phyloP scores from a whole-genome alignment of 345 rosid species.

The Aegle marmelos region DNA sequence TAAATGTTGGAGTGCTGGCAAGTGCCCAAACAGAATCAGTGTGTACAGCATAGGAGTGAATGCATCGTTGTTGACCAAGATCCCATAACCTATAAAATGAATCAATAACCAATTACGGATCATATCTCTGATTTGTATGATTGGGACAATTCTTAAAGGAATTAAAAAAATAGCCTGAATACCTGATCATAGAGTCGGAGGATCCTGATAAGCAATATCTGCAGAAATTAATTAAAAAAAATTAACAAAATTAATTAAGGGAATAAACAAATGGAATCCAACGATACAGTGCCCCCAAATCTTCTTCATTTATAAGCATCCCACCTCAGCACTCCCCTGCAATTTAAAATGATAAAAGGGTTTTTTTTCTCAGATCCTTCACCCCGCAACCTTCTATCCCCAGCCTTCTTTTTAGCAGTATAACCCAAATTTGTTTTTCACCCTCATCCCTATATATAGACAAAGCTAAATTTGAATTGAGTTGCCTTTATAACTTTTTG shows the following conservation, averaged over 20 bases:
- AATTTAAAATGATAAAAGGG: background rate
- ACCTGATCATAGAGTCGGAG: conserved; percentile 99
- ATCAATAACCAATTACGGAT: conserved; percentile 26
- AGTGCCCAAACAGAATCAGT: conserved; percentile 99
- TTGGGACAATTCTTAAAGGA: conserved; percentile 7
- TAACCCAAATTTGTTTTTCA: background rate
- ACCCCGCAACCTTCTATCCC: background rate
- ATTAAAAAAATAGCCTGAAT: conserved; percentile 14
- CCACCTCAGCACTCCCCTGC: background rate
- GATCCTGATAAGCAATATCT: conserved; percentile 99
- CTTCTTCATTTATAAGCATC: background rate
- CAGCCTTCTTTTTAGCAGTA: background rate
- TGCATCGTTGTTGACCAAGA: conserved; percentile 97
- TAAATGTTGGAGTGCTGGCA: conserved; percentile 91
- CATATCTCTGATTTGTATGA: conserved; percentile 13
- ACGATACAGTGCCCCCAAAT: background rate
- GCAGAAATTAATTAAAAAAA: conserved; percentile 27
- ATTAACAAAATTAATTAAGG: background rate
- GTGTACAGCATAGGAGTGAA: conserved; percentile 99
- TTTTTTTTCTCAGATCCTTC: background rate
- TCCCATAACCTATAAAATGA: conserved; percentile 78
- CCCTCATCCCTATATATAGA: background rate
- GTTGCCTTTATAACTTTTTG: background rate
- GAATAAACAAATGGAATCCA: background rate
- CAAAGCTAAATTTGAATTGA: background rate